Evolutionary conservation across 352 stramenopile species (phyloP).

Genomic region (Globisporangium heterothallicum): DNA sequence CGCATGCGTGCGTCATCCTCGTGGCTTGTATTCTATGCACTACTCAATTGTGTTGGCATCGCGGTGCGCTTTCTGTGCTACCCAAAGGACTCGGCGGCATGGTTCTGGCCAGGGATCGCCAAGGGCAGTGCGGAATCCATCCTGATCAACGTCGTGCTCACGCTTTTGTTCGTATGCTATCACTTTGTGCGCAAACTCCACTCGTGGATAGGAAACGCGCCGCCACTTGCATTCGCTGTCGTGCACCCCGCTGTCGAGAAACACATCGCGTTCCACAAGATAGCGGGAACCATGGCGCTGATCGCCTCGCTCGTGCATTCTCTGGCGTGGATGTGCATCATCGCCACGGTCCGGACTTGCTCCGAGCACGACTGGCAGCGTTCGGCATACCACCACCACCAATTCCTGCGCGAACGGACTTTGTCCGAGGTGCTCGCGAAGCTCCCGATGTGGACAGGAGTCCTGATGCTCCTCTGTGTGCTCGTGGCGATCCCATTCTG

Average conservation of each 20-base stretch:
- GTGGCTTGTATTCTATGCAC: conserved; percentile 26
- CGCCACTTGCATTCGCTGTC: background rate
- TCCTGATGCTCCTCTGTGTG: conserved; percentile 26
- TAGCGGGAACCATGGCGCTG: conserved; percentile 23
- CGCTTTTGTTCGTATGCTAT: conserved; percentile 32
- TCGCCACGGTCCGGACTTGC: conserved; percentile 14
- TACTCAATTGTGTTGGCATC: conserved; percentile 20
- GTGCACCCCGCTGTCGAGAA: conserved; percentile 21
- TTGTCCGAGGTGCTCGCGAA: conserved; percentile 6
- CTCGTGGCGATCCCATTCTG: conserved; percentile 22
- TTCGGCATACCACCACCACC: conserved; percentile 16
- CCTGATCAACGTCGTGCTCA: conserved; percentile 27
- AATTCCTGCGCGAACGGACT: conserved; percentile 14
- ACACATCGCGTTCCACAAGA: conserved; percentile 30
- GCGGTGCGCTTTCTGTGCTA: conserved; percentile 21
- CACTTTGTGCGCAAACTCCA: conserved; percentile 20
- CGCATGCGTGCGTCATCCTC: conserved; percentile 13
- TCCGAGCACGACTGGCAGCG: conserved; percentile 13
- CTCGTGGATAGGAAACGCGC: background rate
- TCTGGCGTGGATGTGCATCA: conserved; percentile 25
- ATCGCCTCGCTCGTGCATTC: conserved; percentile 28
- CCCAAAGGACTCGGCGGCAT: conserved; percentile 21
- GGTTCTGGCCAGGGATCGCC: conserved; percentile 22
- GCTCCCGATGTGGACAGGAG: conserved; percentile 39
- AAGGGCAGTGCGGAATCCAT: conserved; percentile 40